A percentile compares a stretch with the other conserved stretches of the same genome.
Evolutionary conservation across 805 yeast species (phyloP).

Genomic region (Groenewaldozyma tartarivorans): DNA sequence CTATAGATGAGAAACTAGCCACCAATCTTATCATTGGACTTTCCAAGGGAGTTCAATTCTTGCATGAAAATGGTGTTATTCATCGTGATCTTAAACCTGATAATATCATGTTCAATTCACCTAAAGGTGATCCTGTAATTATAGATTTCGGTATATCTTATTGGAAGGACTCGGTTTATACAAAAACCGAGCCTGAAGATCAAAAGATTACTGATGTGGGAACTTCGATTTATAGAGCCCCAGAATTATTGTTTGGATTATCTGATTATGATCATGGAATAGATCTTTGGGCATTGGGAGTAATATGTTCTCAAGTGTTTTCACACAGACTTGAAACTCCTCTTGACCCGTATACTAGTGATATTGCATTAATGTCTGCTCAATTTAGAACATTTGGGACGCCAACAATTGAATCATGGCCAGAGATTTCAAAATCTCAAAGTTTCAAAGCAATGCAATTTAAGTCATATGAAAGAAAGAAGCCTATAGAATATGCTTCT

Average conservation of each 20-base stretch:
- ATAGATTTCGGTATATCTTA: conserved; percentile 67
- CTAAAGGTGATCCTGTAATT: conserved; percentile 28
- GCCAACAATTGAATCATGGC: conserved; percentile 30
- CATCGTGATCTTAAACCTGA: conserved; percentile 54
- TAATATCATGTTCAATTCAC: conserved; percentile 46
- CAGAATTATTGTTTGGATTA: conserved; percentile 35
- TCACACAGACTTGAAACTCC: conserved; percentile 31
- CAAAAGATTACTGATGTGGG: conserved; percentile 42
- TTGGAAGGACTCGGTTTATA: conserved; percentile 37
- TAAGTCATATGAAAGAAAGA: conserved; percentile 2
- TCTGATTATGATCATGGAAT: conserved; percentile 27
- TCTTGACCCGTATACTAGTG: conserved; percentile 38
- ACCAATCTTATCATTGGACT: conserved; percentile 16
- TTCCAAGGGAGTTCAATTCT: conserved; percentile 17
- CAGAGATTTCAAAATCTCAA: conserved; percentile 12
- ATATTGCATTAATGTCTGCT: conserved; percentile 46
- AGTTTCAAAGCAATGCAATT: conserved; percentile 14
- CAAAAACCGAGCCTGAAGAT: conserved; percentile 23
- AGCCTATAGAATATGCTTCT: conserved; percentile 2
- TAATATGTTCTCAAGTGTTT: conserved; percentile 47
- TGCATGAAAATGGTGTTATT: conserved; percentile 26
- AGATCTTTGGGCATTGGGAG: conserved; percentile 52
- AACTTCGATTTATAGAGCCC: conserved; percentile 44
- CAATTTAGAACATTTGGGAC: conserved; percentile 56
- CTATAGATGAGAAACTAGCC: conserved; percentile 30